phyloP scores from a whole-genome alignment of 331 rosid genomes.

The Saraca asoca region DNA sequence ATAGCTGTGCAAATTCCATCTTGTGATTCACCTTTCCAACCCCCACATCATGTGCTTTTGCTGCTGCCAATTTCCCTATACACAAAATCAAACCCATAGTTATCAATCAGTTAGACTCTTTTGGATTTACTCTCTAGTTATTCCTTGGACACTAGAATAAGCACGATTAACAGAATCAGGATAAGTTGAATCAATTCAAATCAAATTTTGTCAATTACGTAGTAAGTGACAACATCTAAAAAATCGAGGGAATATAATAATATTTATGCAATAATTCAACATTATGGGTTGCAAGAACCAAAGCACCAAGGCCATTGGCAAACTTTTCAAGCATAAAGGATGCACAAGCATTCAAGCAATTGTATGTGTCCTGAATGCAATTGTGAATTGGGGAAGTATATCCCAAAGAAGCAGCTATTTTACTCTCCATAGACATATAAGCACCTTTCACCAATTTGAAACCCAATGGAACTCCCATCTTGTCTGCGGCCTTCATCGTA shows the following conservation, averaged over 20 bases:
- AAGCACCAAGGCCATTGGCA: conserved; percentile 59
- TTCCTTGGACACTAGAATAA: too few species aligned
- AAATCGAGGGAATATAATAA: too few species aligned
- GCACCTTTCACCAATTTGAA: conserved; percentile 92
- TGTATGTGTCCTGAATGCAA: conserved; percentile 65
- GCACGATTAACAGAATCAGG: too few species aligned
- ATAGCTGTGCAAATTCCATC: conserved; percentile 85
- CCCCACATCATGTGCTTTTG: conserved; percentile 74
- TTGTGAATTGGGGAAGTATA: conserved; percentile 73
- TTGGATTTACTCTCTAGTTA: too few species aligned
- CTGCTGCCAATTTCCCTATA: conserved; percentile 75
- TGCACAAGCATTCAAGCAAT: conserved; percentile 69
- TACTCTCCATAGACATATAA: conserved; percentile 75
- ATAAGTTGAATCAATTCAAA: too few species aligned
- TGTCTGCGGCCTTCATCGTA: conserved; percentile 51
- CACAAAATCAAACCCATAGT: not conserved
- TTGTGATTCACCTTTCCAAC: conserved; percentile 68
- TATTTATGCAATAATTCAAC: too few species aligned
- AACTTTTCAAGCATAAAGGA: conserved; percentile 63
- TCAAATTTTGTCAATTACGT: too few species aligned
- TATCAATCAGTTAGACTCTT: not conserved
- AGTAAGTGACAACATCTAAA: too few species aligned
- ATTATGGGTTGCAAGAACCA: conserved; percentile 87
- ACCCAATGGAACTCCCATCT: conserved; percentile 69
- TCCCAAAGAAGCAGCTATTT: conserved; percentile 61